A percentile compares a stretch with the other conserved stretches of the same genome.
These are phyloP conservation scores for Rubus idaeus DNA, from an alignment of 306 rosid species.

Conservation along the genomic window DNA sequence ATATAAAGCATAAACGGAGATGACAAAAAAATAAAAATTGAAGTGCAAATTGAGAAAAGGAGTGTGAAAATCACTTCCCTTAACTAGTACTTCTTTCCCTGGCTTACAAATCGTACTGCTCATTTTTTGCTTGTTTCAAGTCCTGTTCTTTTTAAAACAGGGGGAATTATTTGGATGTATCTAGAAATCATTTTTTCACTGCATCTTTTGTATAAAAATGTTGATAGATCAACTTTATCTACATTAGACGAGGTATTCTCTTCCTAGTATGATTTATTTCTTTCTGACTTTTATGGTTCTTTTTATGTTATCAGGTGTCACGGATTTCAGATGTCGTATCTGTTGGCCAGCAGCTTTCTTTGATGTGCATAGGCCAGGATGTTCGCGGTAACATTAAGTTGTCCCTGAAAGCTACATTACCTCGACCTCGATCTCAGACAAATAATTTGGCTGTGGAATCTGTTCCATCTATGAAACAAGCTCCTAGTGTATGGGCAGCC, in stretches of 20 bases:
- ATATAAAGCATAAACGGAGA: no score
- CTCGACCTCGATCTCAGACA: conserved; percentile 30
- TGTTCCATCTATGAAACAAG: conserved; percentile 42
- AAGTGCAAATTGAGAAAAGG: no score
- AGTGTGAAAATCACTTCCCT: no score
- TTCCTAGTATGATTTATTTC: not conserved
- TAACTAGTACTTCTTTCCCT: no score
- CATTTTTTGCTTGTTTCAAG: not conserved
- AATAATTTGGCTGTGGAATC: conserved; percentile 37
- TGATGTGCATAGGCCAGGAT: conserved; percentile 93
- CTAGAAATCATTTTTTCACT: no score
- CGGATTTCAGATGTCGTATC: conserved; percentile 74
- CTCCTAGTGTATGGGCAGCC: conserved; percentile 45
- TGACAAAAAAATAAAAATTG: no score
- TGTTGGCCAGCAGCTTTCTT: conserved; percentile 75
- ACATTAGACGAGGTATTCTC: not conserved
- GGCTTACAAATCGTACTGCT: not conserved
- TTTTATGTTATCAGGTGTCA: conserved; percentile 51
- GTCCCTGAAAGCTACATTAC: conserved; percentile 74
- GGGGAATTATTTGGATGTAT: no score
- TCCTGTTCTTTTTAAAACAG: not conserved
- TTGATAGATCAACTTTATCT: not conserved
- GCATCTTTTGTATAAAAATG: not conserved
- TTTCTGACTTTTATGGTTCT: not conserved
- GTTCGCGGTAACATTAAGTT: conserved; percentile 89